Percentiles rank a stretch among this genome's conserved stretches.
These are phyloP conservation scores for Micromonas commoda DNA, from an alignment of 139 green algal species.

Conservation along the genomic window DNA sequence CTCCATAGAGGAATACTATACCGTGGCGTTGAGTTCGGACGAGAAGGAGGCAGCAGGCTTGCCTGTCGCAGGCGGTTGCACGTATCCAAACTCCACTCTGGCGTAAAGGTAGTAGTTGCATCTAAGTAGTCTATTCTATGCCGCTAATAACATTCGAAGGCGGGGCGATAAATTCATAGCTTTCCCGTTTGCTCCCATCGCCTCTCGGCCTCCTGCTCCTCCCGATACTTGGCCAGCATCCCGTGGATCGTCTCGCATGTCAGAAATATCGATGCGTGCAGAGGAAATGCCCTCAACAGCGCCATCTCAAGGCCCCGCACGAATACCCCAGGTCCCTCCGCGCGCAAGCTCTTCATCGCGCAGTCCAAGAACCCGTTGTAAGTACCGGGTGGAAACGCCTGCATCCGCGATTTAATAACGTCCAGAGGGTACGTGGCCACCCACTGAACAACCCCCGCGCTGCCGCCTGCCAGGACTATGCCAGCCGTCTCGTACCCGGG, in stretches of 20 bases:
- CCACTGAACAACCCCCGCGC: constrained; percentile 20
- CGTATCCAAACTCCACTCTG: too few relatives aligned
- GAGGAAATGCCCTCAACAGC: constrained; percentile 27
- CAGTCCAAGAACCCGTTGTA: constrained; percentile 19
- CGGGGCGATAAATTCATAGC: too few relatives aligned
- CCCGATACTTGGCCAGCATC: background rate
- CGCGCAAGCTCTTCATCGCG: background rate
- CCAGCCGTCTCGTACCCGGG: background rate
- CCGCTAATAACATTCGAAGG: too few relatives aligned
- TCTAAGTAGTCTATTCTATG: too few relatives aligned
- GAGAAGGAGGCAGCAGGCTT: too few relatives aligned
- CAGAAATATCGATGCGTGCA: constrained; percentile 27
- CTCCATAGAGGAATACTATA: background rate
- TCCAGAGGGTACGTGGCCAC: constrained; percentile 25
- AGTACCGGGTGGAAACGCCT: constrained; percentile 9
- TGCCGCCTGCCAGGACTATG: constrained; percentile 12
- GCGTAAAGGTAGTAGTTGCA: too few relatives aligned
- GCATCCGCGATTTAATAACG: constrained; percentile 27
- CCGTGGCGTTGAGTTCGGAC: too few relatives aligned
- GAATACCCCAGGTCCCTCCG: constrained; percentile 13
- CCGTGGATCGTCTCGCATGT: constrained; percentile 19
- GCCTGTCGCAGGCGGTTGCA: too few relatives aligned
- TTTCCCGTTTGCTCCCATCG: too few relatives aligned
- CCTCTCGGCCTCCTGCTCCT: background rate
- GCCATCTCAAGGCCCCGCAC: constrained; percentile 13